These are phyloP conservation scores for Escovopsis sp. DNA, from an alignment of 2,329 filamentous ascomycete genomes.

Conservation along the genomic window DNA sequence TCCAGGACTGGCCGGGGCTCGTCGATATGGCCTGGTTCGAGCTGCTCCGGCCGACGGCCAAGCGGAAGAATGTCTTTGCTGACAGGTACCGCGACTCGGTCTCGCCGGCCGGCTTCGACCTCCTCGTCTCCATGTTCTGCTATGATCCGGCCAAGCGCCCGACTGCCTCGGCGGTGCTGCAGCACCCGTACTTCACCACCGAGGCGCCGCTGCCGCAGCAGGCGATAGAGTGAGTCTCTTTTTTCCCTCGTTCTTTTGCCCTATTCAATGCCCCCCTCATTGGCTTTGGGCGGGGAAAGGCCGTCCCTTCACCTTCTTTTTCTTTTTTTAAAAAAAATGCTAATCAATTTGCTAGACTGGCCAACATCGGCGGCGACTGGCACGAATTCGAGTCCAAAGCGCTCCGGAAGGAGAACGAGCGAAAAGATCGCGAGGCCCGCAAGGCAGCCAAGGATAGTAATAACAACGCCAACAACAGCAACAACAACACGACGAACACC, in stretches of 20 bases:
- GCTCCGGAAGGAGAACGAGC: conserved; percentile 75
- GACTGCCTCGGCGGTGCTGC: conserved; percentile 66
- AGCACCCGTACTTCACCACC: conserved; percentile 73
- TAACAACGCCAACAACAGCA: too few species aligned
- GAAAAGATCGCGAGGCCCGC: conserved; percentile 38
- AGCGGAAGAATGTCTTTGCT: conserved; percentile 59
- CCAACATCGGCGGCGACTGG: conserved; percentile 81
- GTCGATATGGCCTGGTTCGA: conserved; percentile 97
- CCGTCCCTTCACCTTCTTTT: too few species aligned
- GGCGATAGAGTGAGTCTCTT: conserved; percentile 56
- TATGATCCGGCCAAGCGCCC: conserved; percentile 80
- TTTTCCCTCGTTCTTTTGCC: conserved; percentile 5
- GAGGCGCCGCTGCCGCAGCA: conserved; percentile 68
- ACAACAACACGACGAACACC: too few species aligned
- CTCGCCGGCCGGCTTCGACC: conserved; percentile 65
- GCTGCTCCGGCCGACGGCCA: conserved; percentile 63
- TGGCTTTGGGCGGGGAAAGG: too few species aligned
- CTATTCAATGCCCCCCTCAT: neutral
- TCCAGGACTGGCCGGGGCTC: conserved; percentile 72
- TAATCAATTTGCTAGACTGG: conserved; percentile 37
- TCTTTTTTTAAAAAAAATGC: conserved; percentile 11
- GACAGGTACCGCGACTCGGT: conserved; percentile 69
- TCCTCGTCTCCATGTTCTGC: conserved; percentile 70
- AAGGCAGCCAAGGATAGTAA: conserved; percentile 26
- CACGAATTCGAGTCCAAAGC: conserved; percentile 98